Evolutionary conservation across 2,329 filamentous ascomycete species (phyloP).

Genomic region (Fusarium lateritium): DNA sequence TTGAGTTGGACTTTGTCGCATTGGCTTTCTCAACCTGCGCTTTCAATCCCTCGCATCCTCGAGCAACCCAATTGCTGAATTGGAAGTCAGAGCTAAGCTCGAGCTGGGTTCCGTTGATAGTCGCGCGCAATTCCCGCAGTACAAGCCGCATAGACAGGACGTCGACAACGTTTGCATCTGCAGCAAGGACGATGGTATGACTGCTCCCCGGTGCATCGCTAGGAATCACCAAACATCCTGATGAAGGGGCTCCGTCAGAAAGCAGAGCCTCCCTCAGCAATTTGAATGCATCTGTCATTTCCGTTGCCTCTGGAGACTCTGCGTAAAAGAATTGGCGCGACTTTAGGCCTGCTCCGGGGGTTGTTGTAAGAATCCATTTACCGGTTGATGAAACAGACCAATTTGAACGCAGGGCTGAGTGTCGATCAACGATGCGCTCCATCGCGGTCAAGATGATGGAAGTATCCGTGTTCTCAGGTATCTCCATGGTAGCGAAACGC

Average conservation of each 20-base stretch:
- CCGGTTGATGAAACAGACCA: slow-evolving; percentile 11
- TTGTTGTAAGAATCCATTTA: slow-evolving; percentile 9
- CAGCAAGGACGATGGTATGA: slow-evolving; percentile 10
- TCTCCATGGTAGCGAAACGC: slow-evolving; percentile 13
- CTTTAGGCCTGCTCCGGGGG: slow-evolving; percentile 2
- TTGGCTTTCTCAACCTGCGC: slow-evolving; percentile 10
- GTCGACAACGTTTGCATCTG: slow-evolving; percentile 16
- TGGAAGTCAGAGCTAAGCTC: slow-evolving; percentile 10
- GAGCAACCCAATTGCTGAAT: slow-evolving; percentile 4
- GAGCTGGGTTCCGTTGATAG: slow-evolving; percentile 2
- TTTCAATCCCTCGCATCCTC: slow-evolving; percentile 1
- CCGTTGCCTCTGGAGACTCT: slow-evolving; percentile 3
- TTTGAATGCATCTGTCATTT: slow-evolving; percentile 8
- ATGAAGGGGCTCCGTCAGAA: neutral
- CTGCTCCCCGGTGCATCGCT: slow-evolving; percentile 9
- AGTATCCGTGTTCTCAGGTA: slow-evolving; percentile 2
- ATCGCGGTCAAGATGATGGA: slow-evolving; percentile 4
- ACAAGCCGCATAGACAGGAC: slow-evolving; percentile 12
- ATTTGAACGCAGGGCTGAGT: slow-evolving; percentile 9
- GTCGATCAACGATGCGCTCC: slow-evolving; percentile 9
- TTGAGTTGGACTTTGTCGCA: slow-evolving; percentile 4
- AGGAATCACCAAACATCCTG: slow-evolving; percentile 6
- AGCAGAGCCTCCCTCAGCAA: slow-evolving; percentile 6
- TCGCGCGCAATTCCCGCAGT: slow-evolving; percentile 4
- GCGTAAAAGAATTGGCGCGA: slow-evolving; percentile 8